A percentile compares a stretch with the other conserved stretches of the same genome.
Evolutionary conservation across 257 asterid species (phyloP).

Genomic region (Lavandula angustifolia): DNA sequence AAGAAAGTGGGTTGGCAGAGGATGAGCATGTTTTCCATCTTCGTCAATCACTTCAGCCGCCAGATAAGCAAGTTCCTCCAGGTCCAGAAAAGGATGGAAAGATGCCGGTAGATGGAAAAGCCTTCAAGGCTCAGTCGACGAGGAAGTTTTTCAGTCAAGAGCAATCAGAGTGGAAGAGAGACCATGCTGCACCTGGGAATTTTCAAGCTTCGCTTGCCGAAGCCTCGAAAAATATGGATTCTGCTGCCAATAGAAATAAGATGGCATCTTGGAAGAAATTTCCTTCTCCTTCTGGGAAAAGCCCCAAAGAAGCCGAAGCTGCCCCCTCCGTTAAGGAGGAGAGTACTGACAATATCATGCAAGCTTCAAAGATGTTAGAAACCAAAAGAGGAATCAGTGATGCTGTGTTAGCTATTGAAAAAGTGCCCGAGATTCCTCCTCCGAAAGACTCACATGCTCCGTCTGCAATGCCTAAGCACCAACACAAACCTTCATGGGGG

Average conservation of each 20-base stretch:
- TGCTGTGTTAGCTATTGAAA: slow-evolving; percentile 62
- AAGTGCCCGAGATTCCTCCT: slow-evolving; percentile 57
- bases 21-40: slow-evolving; percentile 71
- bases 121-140: slow-evolving; percentile 45
- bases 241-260: slow-evolving; percentile 61
- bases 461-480: slow-evolving; percentile 61
- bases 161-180: slow-evolving; percentile 77
- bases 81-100: slow-evolving; percentile 47
- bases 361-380: slow-evolving; percentile 49
- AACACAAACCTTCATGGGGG: slow-evolving; percentile 78
- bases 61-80: slow-evolving; percentile 51
- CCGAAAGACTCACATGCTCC: slow-evolving; percentile 57
- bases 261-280: slow-evolving; percentile 95
- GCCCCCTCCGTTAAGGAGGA: slow-evolving; percentile 48
- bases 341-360: slow-evolving; percentile 44
- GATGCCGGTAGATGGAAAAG: slow-evolving; percentile 46
- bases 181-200: slow-evolving; percentile 47
- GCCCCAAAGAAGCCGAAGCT: slow-evolving; percentile 57
- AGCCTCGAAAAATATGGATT: slow-evolving; percentile 44
- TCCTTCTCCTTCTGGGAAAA: slow-evolving; percentile 69
- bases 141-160: slow-evolving; percentile 93
- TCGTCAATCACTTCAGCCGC: slow-evolving; percentile 88
- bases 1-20: slow-evolving; percentile 93
- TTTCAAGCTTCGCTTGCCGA: slow-evolving; percentile 49
- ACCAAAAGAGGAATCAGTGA: slow-evolving; percentile 46